Evolutionary conservation across 768 basidiomycete species (phyloP).

Genomic region (Hortiboletus campestris): DNA sequence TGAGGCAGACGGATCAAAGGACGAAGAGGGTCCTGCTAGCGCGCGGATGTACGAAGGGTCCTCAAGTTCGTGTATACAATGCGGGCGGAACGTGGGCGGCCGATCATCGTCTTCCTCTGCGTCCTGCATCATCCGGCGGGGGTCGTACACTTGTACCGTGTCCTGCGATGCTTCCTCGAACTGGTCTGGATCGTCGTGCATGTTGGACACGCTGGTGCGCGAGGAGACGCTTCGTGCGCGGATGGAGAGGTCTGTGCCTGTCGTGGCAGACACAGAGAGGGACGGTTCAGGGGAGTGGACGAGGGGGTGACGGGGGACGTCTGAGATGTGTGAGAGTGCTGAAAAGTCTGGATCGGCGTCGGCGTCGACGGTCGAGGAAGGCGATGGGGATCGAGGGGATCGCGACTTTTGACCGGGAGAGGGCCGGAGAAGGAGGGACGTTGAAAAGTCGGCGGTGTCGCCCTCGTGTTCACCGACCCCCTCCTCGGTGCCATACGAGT

Average conservation of each 20-base stretch:
- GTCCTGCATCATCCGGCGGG: slow-evolving; percentile 31
- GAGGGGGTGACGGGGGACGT: slow-evolving; percentile 31
- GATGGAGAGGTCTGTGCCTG: slow-evolving; percentile 34
- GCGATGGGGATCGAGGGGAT: not conserved
- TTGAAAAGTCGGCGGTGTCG: slow-evolving; percentile 21
- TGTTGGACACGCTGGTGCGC: slow-evolving; percentile 20
- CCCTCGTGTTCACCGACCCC: not conserved
- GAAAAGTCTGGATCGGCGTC: slow-evolving; percentile 7
- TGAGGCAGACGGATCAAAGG: not conserved
- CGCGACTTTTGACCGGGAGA: slow-evolving; percentile 6
- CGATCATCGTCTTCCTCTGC: slow-evolving; percentile 27
- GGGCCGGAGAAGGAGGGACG: slow-evolving; percentile 26
- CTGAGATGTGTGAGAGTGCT: slow-evolving; percentile 25
- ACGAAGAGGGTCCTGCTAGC: slow-evolving; percentile 9
- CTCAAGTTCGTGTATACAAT: slow-evolving; percentile 58
- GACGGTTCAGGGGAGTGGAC: slow-evolving; percentile 33
- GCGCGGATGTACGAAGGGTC: slow-evolving; percentile 30
- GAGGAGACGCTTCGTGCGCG: slow-evolving; percentile 25
- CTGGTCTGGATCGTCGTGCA: slow-evolving; percentile 7
- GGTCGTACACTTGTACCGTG: slow-evolving; percentile 16
- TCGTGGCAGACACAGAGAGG: slow-evolving; percentile 35
- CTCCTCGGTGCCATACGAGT: slow-evolving; percentile 22
- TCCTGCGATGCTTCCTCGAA: slow-evolving; percentile 15
- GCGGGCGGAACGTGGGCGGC: slow-evolving; percentile 30
- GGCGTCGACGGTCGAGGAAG: not conserved